Evolutionary conservation across 1,139 yeast genomes (phyloP).

Genomic region (Candida tetrigidarum): DNA sequence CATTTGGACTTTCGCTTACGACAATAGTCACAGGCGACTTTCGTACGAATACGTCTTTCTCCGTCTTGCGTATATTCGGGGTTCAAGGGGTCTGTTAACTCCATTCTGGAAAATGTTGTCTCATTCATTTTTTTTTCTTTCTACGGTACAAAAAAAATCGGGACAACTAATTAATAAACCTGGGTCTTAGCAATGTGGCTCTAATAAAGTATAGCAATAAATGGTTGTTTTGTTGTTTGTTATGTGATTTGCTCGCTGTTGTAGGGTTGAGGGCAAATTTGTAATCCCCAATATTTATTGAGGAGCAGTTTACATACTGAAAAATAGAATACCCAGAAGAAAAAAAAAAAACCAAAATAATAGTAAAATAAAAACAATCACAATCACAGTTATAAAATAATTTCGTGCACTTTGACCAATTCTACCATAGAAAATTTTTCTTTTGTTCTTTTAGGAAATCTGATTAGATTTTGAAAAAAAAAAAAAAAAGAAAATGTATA

Average conservation of each 20-base stretch:
- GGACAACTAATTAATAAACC: too few relatives aligned
- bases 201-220: too few relatives aligned
- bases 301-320: neutral
- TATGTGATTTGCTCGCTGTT: neutral
- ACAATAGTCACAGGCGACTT: conserved; percentile 60
- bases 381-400: neutral
- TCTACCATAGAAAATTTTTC: neutral
- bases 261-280: neutral
- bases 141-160: too few relatives aligned
- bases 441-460: conserved; percentile 1
- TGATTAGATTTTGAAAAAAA: conserved; percentile 2
- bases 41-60: conserved; percentile 27
- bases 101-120: neutral
- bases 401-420: neutral
- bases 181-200: too few relatives aligned
- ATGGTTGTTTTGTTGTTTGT: neutral
- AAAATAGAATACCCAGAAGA: too few relatives aligned
- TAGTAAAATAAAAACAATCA: neutral
- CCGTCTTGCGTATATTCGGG: conserved; percentile 13
- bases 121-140: too few relatives aligned
- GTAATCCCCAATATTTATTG: neutral
- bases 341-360: neutral
- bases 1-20: conserved; percentile 54
- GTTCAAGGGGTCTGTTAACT: conserved; percentile 6
- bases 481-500: too few relatives aligned